Conservation (phyloP, 2,329 filamentous ascomycete genomes). For the Colletotrichum sidae region DNA sequence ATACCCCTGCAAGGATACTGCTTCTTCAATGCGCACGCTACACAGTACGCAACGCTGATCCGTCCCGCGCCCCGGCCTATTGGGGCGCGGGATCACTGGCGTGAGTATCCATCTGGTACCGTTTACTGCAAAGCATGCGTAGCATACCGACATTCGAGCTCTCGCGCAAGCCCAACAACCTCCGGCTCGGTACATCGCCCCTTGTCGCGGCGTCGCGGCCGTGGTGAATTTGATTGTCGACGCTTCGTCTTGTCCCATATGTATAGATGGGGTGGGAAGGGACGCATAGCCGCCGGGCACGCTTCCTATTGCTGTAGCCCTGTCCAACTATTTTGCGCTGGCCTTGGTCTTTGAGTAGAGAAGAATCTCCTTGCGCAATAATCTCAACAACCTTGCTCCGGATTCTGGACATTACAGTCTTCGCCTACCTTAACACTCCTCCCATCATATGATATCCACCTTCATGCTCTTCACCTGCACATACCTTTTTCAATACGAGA, state of each 20-base stretch:
- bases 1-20: conserved; percentile 14
- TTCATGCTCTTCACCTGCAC: conserved; percentile 14
- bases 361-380: conserved; percentile 8
- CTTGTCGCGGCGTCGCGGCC: too few species aligned
- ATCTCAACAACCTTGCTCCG: not conserved
- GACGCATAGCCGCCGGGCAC: too few species aligned
- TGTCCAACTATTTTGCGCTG: conserved; percentile 12
- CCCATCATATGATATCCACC: conserved; percentile 23
- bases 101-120: too few species aligned
- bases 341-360: conserved; percentile 17
- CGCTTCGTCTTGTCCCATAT: too few species aligned
- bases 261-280: too few species aligned
- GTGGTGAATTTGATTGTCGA: too few species aligned
- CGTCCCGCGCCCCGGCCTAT: conserved; percentile 17
- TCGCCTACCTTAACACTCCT: conserved; percentile 14
- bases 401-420: conserved; percentile 1
- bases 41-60: conserved; percentile 17
- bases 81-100: conserved; percentile 26
- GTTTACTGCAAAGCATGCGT: too few species aligned
- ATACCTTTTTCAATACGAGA: conserved; percentile 1
- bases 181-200: too few species aligned
- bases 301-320: too few species aligned
- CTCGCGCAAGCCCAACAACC: too few species aligned
- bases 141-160: too few species aligned
- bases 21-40: not conserved